phyloP scores from a whole-genome alignment of 2,329 filamentous ascomycete species.

The Dactylella cylindrospora region DNA sequence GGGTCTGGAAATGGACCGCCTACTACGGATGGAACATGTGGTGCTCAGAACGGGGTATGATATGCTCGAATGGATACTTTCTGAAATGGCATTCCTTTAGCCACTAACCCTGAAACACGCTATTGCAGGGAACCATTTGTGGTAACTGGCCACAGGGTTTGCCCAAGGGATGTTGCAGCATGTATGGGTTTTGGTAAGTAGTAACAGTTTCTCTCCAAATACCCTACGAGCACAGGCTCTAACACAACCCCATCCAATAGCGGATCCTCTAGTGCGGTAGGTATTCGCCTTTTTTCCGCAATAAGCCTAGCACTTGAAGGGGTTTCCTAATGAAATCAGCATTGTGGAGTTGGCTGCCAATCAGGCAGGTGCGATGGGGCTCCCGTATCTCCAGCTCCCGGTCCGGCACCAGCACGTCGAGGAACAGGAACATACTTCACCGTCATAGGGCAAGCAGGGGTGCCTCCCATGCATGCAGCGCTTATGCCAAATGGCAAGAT shows the following conservation, averaged over 20 bases:
- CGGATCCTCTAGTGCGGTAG: conserved; percentile 46
- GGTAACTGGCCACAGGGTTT: conserved; percentile 58
- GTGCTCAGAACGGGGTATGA: conserved; percentile 54
- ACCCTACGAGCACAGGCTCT: neutral
- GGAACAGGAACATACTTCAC: conserved; percentile 53
- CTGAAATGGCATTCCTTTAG: too few relatives aligned
- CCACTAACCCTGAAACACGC: neutral
- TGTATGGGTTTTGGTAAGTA: conserved; percentile 60
- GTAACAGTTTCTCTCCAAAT: neutral
- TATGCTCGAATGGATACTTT: too few relatives aligned
- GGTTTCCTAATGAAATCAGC: conserved; percentile 51
- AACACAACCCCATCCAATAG: neutral
- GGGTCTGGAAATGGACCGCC: conserved; percentile 49
- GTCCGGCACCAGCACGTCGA: conserved; percentile 50
- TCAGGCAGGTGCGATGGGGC: conserved; percentile 58
- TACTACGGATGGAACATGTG: conserved; percentile 61
- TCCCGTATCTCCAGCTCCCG: conserved; percentile 55
- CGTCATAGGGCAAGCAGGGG: conserved; percentile 60
- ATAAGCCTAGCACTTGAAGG: too few relatives aligned
- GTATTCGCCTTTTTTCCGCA: too few relatives aligned
- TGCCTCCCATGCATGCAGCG: conserved; percentile 65
- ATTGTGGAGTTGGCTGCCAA: conserved; percentile 62
- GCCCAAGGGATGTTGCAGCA: conserved; percentile 57
- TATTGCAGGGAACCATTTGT: conserved; percentile 55
- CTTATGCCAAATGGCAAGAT: conserved; percentile 63